These are phyloP conservation scores for Tolypocladium inflatum DNA, from an alignment of 2,329 filamentous ascomycete species.

Conservation along the genomic window DNA sequence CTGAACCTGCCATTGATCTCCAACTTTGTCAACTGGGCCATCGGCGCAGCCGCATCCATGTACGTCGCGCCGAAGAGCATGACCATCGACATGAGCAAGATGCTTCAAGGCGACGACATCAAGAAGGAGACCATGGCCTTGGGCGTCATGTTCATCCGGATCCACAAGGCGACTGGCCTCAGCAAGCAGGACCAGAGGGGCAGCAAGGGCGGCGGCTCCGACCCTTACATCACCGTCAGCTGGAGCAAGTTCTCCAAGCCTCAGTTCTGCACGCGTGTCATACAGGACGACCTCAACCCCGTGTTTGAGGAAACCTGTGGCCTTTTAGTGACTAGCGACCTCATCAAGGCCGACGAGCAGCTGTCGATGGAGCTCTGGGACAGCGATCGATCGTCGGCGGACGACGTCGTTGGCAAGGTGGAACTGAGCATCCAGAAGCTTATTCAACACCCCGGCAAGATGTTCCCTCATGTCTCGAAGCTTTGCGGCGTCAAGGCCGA, in stretches of 20 bases:
- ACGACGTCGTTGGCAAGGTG: constrained; percentile 91
- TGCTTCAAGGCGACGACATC: constrained; percentile 85
- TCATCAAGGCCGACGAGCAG: constrained; percentile 90
- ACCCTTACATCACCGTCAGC: constrained; percentile 89
- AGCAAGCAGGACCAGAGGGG: constrained; percentile 86
- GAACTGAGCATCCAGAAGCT: constrained; percentile 91
- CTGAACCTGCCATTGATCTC: constrained; percentile 87
- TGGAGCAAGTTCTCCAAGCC: constrained; percentile 97
- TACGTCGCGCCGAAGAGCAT: constrained; percentile 93
- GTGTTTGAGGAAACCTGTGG: constrained; percentile 85
- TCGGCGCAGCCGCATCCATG: constrained; percentile 75
- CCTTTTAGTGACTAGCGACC: constrained; percentile 75
- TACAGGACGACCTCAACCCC: constrained; percentile 88
- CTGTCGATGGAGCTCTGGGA: constrained; percentile 94
- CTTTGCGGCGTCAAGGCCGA: constrained; percentile 75
- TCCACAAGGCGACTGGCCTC: constrained; percentile 76
- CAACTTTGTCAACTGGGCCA: constrained; percentile 94
- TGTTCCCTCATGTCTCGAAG: constrained; percentile 83
- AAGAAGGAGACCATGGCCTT: constrained; percentile 81
- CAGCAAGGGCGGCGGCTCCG: constrained; percentile 76
- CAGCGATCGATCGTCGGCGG: constrained; percentile 82
- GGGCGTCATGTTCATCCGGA: constrained; percentile 85
- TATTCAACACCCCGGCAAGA: constrained; percentile 82
- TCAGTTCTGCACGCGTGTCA: constrained; percentile 94
- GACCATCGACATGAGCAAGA: constrained; percentile 82